Evolutionary conservation across 352 stramenopile genomes (phyloP).

Genomic region (Pythium oligandrum): DNA sequence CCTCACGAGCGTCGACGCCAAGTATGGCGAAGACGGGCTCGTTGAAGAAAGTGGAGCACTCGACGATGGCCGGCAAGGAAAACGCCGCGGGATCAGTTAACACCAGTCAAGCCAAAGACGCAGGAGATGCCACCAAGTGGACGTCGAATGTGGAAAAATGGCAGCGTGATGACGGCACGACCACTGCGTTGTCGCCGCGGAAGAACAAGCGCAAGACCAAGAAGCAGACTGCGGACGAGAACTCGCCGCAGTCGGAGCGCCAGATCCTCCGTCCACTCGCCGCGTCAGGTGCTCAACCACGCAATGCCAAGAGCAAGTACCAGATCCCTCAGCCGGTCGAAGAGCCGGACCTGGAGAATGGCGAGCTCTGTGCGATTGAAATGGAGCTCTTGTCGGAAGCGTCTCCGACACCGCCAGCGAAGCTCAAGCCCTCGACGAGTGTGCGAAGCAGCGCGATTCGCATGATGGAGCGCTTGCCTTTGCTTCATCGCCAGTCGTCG

Average conservation of each 20-base stretch:
- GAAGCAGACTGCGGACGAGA: too few relatives aligned
- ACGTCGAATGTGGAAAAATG: slow-evolving; percentile 40
- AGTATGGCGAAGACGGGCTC: slow-evolving; percentile 10
- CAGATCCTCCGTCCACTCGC: too few relatives aligned
- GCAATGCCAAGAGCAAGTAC: too few relatives aligned
- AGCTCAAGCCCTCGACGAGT: slow-evolving; percentile 7
- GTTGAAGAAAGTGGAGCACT: slow-evolving; percentile 14
- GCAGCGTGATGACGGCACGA: slow-evolving; percentile 22
- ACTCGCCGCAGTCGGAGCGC: too few relatives aligned
- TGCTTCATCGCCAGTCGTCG: slow-evolving; percentile 28
- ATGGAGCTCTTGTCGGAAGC: slow-evolving; percentile 5
- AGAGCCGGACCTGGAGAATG: too few relatives aligned
- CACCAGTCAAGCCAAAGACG: not conserved
- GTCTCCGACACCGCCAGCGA: slow-evolving; percentile 1
- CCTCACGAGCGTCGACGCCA: too few relatives aligned
- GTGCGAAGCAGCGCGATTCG: slow-evolving; percentile 19
- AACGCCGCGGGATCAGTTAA: slow-evolving; percentile 1
- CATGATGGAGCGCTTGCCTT: slow-evolving; percentile 27
- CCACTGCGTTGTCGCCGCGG: slow-evolving; percentile 26
- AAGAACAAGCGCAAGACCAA: slow-evolving; percentile 17
- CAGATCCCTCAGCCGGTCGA: too few relatives aligned
- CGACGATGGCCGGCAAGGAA: slow-evolving; percentile 6
- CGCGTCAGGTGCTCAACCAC: too few relatives aligned
- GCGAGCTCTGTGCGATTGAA: slow-evolving; percentile 3
- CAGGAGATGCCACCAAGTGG: slow-evolving; percentile 19